A percentile compares a stretch with the other conserved stretches of the same genome.
Conservation (phyloP, 306 rosid genomes). For the Cucumis sativus region DNA sequence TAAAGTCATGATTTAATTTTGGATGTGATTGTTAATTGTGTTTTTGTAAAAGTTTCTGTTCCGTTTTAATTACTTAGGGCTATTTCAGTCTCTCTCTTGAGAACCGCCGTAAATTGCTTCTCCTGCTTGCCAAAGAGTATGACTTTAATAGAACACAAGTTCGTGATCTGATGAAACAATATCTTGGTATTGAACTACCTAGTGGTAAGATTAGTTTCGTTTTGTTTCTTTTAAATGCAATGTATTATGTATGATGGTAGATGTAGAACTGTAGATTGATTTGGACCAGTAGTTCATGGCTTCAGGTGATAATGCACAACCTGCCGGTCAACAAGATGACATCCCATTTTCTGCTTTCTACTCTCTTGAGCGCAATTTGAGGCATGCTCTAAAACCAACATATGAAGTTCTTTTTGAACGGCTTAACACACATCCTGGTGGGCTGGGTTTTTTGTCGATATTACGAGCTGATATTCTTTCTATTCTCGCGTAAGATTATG, state of each 20-base stretch:
- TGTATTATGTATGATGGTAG: not conserved
- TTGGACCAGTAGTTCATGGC: slow-evolving; percentile 5
- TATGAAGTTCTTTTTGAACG: slow-evolving; percentile 86
- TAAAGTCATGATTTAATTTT: not conserved
- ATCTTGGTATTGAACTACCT: slow-evolving; percentile 73
- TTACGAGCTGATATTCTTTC: slow-evolving; percentile 72
- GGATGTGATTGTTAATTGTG: not conserved
- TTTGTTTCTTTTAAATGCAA: not conserved
- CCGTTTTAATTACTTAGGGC: slow-evolving; percentile 37
- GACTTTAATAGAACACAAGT: slow-evolving; percentile 73
- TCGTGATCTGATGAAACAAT: slow-evolving; percentile 61
- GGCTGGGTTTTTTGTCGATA: slow-evolving; percentile 63
- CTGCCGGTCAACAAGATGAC: slow-evolving; percentile 37
- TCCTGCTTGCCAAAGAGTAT: slow-evolving; percentile 65
- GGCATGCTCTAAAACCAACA: slow-evolving; percentile 67
- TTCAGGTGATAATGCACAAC: slow-evolving; percentile 39
- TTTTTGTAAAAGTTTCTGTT: slow-evolving; percentile 6
- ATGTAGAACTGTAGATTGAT: not conserved
- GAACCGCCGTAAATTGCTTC: slow-evolving; percentile 52
- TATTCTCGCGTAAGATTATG: slow-evolving; percentile 60
- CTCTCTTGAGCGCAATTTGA: slow-evolving; percentile 66
- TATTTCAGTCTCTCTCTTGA: slow-evolving; percentile 51
- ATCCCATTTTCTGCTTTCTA: slow-evolving; percentile 49
- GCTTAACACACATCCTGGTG: slow-evolving; percentile 86
- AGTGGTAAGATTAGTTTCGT: slow-evolving; percentile 30